A percentile compares a stretch with the other conserved stretches of the same genome.
phyloP scores from a whole-genome alignment of 2,329 filamentous ascomycete species.

The Xylariaceae sp. region DNA sequence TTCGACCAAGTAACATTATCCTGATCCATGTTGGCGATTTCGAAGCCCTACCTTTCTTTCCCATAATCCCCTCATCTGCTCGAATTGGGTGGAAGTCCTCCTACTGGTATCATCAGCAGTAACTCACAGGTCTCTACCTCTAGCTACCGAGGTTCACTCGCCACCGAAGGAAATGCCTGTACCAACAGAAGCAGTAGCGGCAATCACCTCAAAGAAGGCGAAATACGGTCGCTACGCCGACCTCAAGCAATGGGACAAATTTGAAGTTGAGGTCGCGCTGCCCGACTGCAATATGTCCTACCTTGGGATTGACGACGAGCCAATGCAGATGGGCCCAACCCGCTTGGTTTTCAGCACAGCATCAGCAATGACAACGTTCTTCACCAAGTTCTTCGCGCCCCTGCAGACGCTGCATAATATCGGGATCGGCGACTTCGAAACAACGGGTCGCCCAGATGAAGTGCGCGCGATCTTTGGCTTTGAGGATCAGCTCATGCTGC shows the following conservation, averaged over 20 bases:
- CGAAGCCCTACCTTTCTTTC: no score
- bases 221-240: slow-evolving; percentile 27
- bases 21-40: no score
- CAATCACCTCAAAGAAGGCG: slow-evolving; percentile 26
- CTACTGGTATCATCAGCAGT: no score
- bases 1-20: no score
- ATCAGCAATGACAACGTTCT: slow-evolving; percentile 16
- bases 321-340: neutral
- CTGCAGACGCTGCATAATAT: slow-evolving; percentile 25
- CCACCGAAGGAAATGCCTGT: slow-evolving; percentile 15
- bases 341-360: slow-evolving; percentile 9
- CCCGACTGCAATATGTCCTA: slow-evolving; percentile 21
- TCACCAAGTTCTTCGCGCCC: slow-evolving; percentile 15
- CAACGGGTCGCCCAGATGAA: slow-evolving; percentile 18
- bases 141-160: no score
- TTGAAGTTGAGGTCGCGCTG: slow-evolving; percentile 20
- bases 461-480: slow-evolving; percentile 24
- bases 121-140: no score
- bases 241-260: slow-evolving; percentile 24
- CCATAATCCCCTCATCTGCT: no score
- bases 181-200: slow-evolving; percentile 20
- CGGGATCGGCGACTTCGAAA: slow-evolving; percentile 19
- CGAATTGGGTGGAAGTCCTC: no score
- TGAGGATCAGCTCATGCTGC: slow-evolving; percentile 18
- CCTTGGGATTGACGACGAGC: slow-evolving; percentile 10